These are phyloP conservation scores for Solanum sejunctum DNA, from an alignment of 257 asterid species.

Conservation along the genomic window DNA sequence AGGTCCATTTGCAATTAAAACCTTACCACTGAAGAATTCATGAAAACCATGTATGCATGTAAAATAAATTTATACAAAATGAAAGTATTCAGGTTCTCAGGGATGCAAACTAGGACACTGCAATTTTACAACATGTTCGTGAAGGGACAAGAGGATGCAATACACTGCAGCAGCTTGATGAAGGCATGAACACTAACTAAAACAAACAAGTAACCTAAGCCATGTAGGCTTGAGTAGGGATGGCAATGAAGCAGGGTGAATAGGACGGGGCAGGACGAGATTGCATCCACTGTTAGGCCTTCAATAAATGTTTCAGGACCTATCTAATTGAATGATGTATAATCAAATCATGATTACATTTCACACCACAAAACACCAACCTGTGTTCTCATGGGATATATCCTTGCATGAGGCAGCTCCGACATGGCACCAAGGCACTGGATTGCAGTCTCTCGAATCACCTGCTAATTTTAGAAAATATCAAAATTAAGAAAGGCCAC, in stretches of 20 bases:
- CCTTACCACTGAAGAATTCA: not conserved
- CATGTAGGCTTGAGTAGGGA: not conserved
- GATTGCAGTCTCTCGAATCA: constrained; percentile 70
- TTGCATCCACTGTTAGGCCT: not conserved
- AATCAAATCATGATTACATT: not conserved
- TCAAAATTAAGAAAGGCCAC: not conserved
- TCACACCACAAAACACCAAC: constrained; percentile 17
- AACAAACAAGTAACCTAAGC: not conserved
- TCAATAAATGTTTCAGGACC: not conserved
- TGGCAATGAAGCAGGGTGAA: not conserved
- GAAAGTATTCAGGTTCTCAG: not conserved
- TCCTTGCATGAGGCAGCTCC: constrained; percentile 57
- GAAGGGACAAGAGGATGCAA: not conserved
- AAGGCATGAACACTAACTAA: not conserved
- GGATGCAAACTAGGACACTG: not conserved
- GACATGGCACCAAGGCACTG: constrained; percentile 87
- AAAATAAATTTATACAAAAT: not conserved
- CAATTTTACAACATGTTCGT: not conserved
- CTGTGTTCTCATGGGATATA: constrained; percentile 69
- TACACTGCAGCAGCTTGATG: not conserved
- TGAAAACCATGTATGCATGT: not conserved
- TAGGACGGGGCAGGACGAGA: not conserved
- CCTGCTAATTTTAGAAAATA: constrained; percentile 29
- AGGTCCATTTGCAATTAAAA: not conserved
- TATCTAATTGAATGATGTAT: not conserved